phyloP scores from a whole-genome alignment of 2,329 filamentous ascomycete genomes.

The Cytospora leucostoma region DNA sequence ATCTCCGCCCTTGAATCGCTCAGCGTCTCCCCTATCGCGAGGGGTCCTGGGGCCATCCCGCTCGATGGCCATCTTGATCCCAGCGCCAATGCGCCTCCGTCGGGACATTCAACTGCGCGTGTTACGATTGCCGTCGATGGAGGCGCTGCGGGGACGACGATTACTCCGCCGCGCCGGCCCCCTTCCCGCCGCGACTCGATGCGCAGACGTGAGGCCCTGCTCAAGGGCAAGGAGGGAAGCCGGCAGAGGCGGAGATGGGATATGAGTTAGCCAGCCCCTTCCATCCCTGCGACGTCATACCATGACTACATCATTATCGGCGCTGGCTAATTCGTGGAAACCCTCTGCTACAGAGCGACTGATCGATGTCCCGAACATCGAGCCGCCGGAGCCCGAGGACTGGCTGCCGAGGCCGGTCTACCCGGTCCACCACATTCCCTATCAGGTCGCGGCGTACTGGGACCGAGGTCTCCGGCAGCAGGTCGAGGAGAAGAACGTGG shows the following conservation, averaged over 20 bases:
- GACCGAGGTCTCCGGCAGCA: constrained; percentile 59
- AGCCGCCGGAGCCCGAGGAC: constrained; percentile 79
- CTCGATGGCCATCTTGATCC: constrained; percentile 59
- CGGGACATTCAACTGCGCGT: constrained; percentile 24
- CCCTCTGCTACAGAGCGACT: constrained; percentile 67
- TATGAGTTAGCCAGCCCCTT: constrained; percentile 65
- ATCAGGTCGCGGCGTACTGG: constrained; percentile 87
- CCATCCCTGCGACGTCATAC: background rate
- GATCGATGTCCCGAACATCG: constrained; percentile 79
- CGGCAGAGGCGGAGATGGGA: constrained; percentile 89
- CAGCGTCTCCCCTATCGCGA: constrained; percentile 54
- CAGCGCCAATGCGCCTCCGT: constrained; percentile 33
- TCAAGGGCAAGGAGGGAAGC: constrained; percentile 90
- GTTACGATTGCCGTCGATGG: constrained; percentile 30
- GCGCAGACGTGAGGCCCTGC: constrained; percentile 68
- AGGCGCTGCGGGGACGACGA: constrained; percentile 28
- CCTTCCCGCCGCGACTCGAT: constrained; percentile 56
- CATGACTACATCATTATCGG: background rate
- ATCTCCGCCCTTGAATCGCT: constrained; percentile 57
- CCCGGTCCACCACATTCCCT: constrained; percentile 75
- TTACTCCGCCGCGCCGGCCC: constrained; percentile 45
- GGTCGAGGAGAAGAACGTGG: constrained; percentile 47
- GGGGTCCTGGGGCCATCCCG: constrained; percentile 62
- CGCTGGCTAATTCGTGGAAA: background rate
- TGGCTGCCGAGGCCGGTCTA: constrained; percentile 84